Evolutionary conservation across 805 yeast genomes (phyloP).

Genomic region (Saccharomycopsis malanga): DNA sequence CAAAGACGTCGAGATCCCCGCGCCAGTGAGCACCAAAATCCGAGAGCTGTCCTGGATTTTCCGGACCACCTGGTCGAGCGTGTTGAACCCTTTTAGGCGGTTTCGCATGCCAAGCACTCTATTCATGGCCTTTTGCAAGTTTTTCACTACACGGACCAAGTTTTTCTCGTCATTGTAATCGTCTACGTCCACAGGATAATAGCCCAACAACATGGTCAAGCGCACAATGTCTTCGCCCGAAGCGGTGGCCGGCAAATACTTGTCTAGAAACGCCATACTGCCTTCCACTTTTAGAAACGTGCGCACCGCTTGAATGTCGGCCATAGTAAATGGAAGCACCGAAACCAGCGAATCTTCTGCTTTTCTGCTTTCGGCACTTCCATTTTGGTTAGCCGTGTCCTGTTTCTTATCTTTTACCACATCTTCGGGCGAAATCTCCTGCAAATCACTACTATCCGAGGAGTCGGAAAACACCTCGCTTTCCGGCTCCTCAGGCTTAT

Average conservation of each 20-base stretch:
- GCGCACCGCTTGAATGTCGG: conserved; percentile 33
- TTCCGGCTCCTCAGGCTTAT: not conserved
- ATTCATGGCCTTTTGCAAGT: conserved; percentile 57
- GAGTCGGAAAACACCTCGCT: not conserved
- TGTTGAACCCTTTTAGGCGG: conserved; percentile 45
- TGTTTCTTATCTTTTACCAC: not conserved
- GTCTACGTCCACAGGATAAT: conserved; percentile 28
- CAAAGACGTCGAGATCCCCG: conserved; percentile 83
- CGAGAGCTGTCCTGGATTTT: conserved; percentile 50
- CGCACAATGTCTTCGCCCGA: conserved; percentile 48
- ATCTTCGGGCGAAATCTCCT: conserved; percentile 8
- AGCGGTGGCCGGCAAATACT: conserved; percentile 55
- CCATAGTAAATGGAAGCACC: not conserved
- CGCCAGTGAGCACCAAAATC: conserved; percentile 78
- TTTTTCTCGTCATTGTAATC: conserved; percentile 33
- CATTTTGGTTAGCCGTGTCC: not conserved
- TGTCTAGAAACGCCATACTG: conserved; percentile 48
- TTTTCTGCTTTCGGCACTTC: not conserved
- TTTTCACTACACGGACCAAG: conserved; percentile 41
- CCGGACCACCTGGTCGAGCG: conserved; percentile 51
- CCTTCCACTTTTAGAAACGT: conserved; percentile 55
- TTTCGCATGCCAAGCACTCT: conserved; percentile 52
- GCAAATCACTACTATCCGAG: conserved; percentile 5
- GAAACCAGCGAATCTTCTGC: not conserved
- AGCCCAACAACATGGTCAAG: conserved; percentile 61